Evolutionary conservation across 2,329 filamentous ascomycete genomes (phyloP).

Genomic region (Cordyceps sp.): DNA sequence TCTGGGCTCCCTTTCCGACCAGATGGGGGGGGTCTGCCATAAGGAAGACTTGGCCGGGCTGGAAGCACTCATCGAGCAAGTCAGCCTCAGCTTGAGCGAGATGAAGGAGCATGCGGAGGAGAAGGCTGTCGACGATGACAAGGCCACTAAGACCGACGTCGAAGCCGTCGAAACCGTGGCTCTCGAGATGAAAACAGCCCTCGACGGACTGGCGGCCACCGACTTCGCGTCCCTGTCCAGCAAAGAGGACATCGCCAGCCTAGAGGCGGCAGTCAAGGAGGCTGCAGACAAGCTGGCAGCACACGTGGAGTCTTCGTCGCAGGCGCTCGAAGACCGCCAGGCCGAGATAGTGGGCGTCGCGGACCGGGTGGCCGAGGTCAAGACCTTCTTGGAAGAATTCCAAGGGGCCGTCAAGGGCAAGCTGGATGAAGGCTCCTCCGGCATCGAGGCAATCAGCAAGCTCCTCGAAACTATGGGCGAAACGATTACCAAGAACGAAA

Average conservation of each 20-base stretch:
- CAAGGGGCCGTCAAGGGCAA: slow-evolving; percentile 61
- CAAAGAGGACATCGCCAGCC: slow-evolving; percentile 52
- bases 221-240: slow-evolving; percentile 55
- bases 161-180: slow-evolving; percentile 68
- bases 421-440: slow-evolving; percentile 57
- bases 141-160: slow-evolving; percentile 65
- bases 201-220: slow-evolving; percentile 57
- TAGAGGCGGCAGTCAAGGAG: slow-evolving; percentile 54
- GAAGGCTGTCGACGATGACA: slow-evolving; percentile 39
- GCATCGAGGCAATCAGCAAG: slow-evolving; percentile 57
- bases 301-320: slow-evolving; percentile 57
- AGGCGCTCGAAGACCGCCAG: slow-evolving; percentile 70
- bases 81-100: slow-evolving; percentile 62
- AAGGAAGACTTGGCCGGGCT: slow-evolving; percentile 67
- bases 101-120: slow-evolving; percentile 41
- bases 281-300: slow-evolving; percentile 51
- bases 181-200: slow-evolving; percentile 65
- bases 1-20: slow-evolving; percentile 47
- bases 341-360: slow-evolving; percentile 65
- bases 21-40: slow-evolving; percentile 53
- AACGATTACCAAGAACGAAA: slow-evolving; percentile 39
- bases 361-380: slow-evolving; percentile 66
- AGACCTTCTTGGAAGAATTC: slow-evolving; percentile 59
- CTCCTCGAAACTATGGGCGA: slow-evolving; percentile 51
- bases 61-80: slow-evolving; percentile 62